phyloP scores from a whole-genome alignment of 306 rosid genomes.

The Castanea crenata region DNA sequence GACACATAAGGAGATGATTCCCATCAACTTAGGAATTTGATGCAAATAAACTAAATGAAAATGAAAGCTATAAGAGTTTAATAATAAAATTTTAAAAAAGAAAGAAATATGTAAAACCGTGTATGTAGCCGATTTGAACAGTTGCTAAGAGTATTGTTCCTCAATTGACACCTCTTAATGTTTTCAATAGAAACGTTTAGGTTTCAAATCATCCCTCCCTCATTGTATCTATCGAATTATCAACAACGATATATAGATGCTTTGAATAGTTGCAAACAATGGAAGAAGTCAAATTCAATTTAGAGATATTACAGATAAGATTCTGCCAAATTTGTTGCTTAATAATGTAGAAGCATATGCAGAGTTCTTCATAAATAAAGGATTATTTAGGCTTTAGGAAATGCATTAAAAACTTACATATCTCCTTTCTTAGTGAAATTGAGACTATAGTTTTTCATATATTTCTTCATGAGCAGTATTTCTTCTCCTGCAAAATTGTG shows the following conservation, averaged over 20 bases:
- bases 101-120: slow-evolving; percentile 3
- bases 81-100: no score
- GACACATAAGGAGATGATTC: slow-evolving; percentile 4
- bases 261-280: not conserved
- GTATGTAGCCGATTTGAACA: not conserved
- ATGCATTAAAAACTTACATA: not conserved
- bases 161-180: no score
- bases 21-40: not conserved
- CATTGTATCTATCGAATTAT: no score
- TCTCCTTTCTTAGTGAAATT: not conserved
- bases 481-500: not conserved
- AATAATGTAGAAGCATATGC: not conserved
- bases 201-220: no score
- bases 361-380: not conserved
- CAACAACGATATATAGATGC: no score
- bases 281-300: not conserved
- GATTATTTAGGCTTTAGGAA: not conserved
- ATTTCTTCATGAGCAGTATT: not conserved
- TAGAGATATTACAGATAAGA: not conserved
- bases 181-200: no score
- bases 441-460: slow-evolving; percentile 3
- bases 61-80: not conserved
- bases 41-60: not conserved
- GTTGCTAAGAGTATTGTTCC: no score
- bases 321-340: not conserved